Percentiles rank a stretch among this genome's conserved stretches.
These are phyloP conservation scores for Orbilia oligospora DNA, from an alignment of 2,329 filamentous ascomycete species.

Conservation along the genomic window DNA sequence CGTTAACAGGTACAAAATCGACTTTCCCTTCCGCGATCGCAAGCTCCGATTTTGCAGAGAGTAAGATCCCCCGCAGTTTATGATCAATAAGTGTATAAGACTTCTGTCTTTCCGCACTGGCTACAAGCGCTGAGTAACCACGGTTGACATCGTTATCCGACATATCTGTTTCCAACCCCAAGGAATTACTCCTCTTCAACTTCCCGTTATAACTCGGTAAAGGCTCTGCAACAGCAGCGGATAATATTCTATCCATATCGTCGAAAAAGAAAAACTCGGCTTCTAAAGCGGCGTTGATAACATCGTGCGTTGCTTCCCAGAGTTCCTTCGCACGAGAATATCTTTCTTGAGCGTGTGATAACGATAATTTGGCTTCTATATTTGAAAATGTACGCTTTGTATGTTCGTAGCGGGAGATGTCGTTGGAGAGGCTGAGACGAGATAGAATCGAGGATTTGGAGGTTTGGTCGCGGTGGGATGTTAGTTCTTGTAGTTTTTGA, in stretches of 20 bases:
- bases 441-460: slow-evolving; percentile 57
- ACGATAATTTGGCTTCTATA: slow-evolving; percentile 35
- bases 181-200: slow-evolving; percentile 23
- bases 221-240: slow-evolving; percentile 29
- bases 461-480: slow-evolving; percentile 42
- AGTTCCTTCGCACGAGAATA: slow-evolving; percentile 41
- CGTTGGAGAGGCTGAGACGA: slow-evolving; percentile 33
- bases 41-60: slow-evolving; percentile 32
- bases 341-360: slow-evolving; percentile 44
- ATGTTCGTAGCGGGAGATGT: slow-evolving; percentile 47
- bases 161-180: slow-evolving; percentile 44
- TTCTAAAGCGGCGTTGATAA: slow-evolving; percentile 42
- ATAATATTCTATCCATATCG: slow-evolving; percentile 50
- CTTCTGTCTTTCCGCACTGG: slow-evolving; percentile 46
- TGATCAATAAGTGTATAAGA: slow-evolving; percentile 42
- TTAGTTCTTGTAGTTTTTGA: slow-evolving; percentile 35
- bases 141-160: slow-evolving; percentile 47
- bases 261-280: slow-evolving; percentile 59
- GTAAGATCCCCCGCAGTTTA: slow-evolving; percentile 25
- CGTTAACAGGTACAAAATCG: slow-evolving; percentile 50
- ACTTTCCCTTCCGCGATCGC: slow-evolving; percentile 35
- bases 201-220: slow-evolving; percentile 8
- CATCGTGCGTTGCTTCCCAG: slow-evolving; percentile 32
- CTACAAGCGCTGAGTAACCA: slow-evolving; percentile 44
- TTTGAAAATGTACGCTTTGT: slow-evolving; percentile 56